These are phyloP conservation scores for Hyphodiscus hymeniophilus DNA, from an alignment of 495 filamentous ascomycete genomes.

Conservation along the genomic window DNA sequence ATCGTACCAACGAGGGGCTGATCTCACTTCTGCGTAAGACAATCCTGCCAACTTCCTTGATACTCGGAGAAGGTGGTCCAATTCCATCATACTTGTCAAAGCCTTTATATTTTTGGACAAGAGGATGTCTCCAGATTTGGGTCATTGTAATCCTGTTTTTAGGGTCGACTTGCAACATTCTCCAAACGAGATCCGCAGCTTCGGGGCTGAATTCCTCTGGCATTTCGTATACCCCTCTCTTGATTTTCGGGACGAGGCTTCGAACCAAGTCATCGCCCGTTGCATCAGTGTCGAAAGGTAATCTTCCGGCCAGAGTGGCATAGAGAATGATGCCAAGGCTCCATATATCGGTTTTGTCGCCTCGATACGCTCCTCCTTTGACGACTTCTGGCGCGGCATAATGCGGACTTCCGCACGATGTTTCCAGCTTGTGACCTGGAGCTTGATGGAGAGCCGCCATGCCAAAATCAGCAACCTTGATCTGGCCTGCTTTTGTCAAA, in stretches of 20 bases:
- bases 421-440: constrained; percentile 60
- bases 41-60: constrained; percentile 19
- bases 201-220: constrained; percentile 58
- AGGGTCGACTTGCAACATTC: constrained; percentile 68
- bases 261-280: constrained; percentile 30
- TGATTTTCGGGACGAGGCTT: constrained; percentile 56
- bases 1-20: constrained; percentile 70
- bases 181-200: constrained; percentile 67
- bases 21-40: constrained; percentile 46
- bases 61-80: constrained; percentile 4
- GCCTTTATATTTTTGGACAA: constrained; percentile 72
- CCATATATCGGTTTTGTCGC: constrained; percentile 84
- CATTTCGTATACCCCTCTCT: constrained; percentile 63
- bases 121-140: constrained; percentile 74
- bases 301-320: constrained; percentile 65
- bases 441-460: constrained; percentile 90
- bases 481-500: constrained; percentile 56
- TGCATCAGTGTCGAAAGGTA: constrained; percentile 71
- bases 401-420: constrained; percentile 92
- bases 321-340: constrained; percentile 89
- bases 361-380: constrained; percentile 61
- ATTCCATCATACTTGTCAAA: constrained; percentile 45
- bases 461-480: constrained; percentile 95
- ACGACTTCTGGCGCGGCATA: constrained; percentile 93
- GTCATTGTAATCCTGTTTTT: constrained; percentile 65